Evolutionary conservation across 495 filamentous ascomycete species (phyloP).

Genomic region (Penicillium desertorum): DNA sequence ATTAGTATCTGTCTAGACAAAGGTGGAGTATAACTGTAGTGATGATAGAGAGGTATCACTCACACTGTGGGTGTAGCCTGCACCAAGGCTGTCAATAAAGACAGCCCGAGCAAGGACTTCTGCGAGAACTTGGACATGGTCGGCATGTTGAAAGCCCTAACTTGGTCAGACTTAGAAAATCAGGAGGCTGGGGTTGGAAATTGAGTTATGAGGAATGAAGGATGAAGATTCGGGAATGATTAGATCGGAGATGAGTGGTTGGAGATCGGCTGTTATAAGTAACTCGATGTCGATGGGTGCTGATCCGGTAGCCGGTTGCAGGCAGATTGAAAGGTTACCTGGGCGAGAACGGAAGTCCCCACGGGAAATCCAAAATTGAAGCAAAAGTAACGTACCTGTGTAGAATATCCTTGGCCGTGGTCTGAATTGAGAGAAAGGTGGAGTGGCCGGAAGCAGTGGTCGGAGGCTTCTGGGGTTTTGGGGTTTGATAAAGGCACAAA

Average conservation of each 20-base stretch:
- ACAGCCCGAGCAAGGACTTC: conserved; percentile 36
- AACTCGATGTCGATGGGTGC: conserved; percentile 23
- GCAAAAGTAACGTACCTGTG: conserved; percentile 16
- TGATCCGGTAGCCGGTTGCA: conserved; percentile 21
- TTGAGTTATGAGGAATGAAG: conserved; percentile 23
- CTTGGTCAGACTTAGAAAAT: conserved; percentile 15
- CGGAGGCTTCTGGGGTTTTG: conserved; percentile 15
- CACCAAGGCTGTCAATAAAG: conserved; percentile 33
- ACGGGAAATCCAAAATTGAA: background rate
- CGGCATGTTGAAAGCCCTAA: conserved; percentile 36
- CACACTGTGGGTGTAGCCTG: conserved; percentile 40
- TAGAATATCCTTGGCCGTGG: conserved; percentile 18
- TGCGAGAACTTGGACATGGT: conserved; percentile 31
- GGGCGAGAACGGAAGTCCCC: conserved; percentile 19
- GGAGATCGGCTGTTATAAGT: conserved; percentile 42
- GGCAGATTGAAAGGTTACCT: background rate
- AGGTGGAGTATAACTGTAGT: background rate
- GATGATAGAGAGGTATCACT: conserved; percentile 16
- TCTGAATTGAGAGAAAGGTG: conserved; percentile 5
- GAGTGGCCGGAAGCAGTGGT: conserved; percentile 24
- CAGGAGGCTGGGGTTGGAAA: conserved; percentile 30
- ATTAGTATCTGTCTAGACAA: conserved; percentile 8
- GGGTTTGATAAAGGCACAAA: conserved; percentile 27
- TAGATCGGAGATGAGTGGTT: conserved; percentile 31
- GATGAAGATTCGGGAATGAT: conserved; percentile 24